These are phyloP conservation scores for Rhizoctonia solani DNA, from an alignment of 1,284 basidiomycete genomes.

Conservation along the genomic window DNA sequence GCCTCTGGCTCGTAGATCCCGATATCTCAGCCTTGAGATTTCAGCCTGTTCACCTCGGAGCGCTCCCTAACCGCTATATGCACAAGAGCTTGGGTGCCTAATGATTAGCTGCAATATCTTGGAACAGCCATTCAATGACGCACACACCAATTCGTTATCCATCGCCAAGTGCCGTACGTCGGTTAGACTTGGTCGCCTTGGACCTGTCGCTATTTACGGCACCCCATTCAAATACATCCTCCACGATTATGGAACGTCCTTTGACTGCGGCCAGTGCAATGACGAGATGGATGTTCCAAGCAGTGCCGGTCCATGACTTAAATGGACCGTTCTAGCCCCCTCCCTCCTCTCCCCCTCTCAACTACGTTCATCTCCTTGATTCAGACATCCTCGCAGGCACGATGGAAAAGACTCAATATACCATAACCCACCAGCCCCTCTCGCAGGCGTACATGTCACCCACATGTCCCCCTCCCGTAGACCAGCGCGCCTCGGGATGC, in stretches of 20 bases:
- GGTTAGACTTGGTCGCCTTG: too few species aligned
- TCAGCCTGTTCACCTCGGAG: too few species aligned
- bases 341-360: neutral
- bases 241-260: slow-evolving; percentile 5
- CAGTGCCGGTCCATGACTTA: neutral
- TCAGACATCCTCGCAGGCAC: neutral
- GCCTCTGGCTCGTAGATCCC: neutral
- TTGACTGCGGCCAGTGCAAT: neutral
- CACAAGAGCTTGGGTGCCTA: too few species aligned
- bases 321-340: neutral
- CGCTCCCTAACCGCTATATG: too few species aligned
- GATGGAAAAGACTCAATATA: slow-evolving; percentile 15
- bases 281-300: slow-evolving; percentile 7
- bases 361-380: too few species aligned
- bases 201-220: slow-evolving; percentile 4
- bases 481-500: neutral
- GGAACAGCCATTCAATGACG: neutral
- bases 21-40: neutral
- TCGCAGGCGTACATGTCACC: slow-evolving; percentile 20
- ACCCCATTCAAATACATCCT: neutral
- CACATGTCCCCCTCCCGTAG: neutral
- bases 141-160: neutral
- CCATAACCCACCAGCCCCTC: slow-evolving; percentile 16
- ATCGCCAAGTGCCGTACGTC: slow-evolving; percentile 5
- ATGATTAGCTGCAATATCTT: neutral